Conservation (phyloP, 805 yeast species). For the Sporopachydermia quercuum region DNA sequence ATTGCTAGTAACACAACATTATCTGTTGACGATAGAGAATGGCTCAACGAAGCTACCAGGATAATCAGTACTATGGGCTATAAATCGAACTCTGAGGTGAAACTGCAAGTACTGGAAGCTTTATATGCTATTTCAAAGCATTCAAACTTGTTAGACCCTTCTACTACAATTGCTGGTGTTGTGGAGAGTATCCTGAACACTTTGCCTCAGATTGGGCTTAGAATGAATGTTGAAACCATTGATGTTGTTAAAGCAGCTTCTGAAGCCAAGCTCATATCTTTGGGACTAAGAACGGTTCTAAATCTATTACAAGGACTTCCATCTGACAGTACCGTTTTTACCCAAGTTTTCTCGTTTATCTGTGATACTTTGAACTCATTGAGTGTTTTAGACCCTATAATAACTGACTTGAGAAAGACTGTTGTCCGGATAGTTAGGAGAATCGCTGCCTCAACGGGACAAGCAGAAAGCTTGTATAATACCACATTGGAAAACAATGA, state of each 20-base stretch:
- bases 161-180: not conserved
- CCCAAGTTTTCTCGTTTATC: not conserved
- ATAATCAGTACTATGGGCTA: not conserved
- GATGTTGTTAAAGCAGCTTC: not conserved
- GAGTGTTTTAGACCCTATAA: not conserved
- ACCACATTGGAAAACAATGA: not conserved
- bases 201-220: not conserved
- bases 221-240: not conserved
- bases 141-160: not conserved
- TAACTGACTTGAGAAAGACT: not conserved
- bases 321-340: not conserved
- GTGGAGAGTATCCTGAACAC: not conserved
- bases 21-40: not conserved
- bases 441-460: not conserved
- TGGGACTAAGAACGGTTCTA: not conserved
- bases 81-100: not conserved
- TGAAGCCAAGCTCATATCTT: not conserved
- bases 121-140: not conserved
- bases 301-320: too few relatives aligned
- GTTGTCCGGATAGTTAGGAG: not conserved
- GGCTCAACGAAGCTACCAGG: constrained; percentile 1
- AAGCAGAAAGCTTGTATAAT: not conserved
- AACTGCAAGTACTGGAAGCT: constrained; percentile 1
- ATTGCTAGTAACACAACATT: not conserved
- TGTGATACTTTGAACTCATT: not conserved